phyloP scores from a whole-genome alignment of 2,329 filamentous ascomycete species.

The Sporothrix brasiliensis region DNA sequence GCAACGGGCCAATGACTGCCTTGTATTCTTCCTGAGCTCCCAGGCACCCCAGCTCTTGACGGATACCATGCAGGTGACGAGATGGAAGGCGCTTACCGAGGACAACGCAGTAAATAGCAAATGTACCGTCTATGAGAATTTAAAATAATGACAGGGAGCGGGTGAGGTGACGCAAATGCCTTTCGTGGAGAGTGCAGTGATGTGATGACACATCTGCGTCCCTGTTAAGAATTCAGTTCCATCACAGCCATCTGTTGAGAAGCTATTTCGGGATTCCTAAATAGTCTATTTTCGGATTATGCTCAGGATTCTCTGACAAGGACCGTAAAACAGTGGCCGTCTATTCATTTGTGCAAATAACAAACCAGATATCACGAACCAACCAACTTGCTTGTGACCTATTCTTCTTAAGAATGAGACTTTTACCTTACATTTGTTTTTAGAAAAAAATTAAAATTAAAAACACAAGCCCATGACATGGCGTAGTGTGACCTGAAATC shows the following conservation, averaged over 20 bases:
- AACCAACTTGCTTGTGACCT: no score
- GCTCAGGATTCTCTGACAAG: no score
- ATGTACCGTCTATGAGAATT: no score
- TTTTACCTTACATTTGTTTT: not conserved
- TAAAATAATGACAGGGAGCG: not conserved
- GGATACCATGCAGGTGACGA: slow-evolving; percentile 25
- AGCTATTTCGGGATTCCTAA: not conserved
- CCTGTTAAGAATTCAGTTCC: not conserved
- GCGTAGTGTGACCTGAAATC: not conserved
- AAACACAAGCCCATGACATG: not conserved
- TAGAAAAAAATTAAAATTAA: no score
- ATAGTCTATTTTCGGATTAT: slow-evolving; percentile 14
- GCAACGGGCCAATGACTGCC: not conserved
- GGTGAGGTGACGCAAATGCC: not conserved
- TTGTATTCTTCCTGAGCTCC: not conserved
- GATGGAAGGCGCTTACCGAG: slow-evolving; percentile 22
- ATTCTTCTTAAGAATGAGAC: slow-evolving; percentile 15
- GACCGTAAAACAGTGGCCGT: not conserved
- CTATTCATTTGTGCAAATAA: not conserved
- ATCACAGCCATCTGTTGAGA: not conserved
- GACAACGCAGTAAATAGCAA: not conserved
- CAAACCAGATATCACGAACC: slow-evolving; percentile 3
- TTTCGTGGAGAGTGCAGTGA: not conserved
- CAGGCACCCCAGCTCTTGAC: not conserved
- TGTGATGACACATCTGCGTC: not conserved